Evolutionary conservation across 2,329 filamentous ascomycete genomes (phyloP), one percentile per base, ranked within the genome.

Genomic region (Balansia obtecta): DNA sequence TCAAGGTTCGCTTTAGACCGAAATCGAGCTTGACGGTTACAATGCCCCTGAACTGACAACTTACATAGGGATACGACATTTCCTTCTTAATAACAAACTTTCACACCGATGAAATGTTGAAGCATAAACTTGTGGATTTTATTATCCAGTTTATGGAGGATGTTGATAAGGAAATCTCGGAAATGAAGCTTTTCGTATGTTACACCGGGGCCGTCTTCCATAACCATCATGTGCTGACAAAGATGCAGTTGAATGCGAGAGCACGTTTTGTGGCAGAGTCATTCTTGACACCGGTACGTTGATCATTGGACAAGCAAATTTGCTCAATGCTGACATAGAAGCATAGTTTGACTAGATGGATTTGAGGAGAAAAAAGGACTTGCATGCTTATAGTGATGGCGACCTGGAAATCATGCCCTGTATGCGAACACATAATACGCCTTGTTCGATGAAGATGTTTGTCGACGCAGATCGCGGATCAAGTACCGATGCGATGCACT

Each of bases 91-190:
- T 98, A 64, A 98, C 93, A 45, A 98, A 98, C 71, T 94, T 93
- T 75, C 93, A 98, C 63, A 97, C 93, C 4, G 93, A 97, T 69
- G 87, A 94, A 66, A 95, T 98, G 89, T 69, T 97, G 65, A 97
- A 97, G 76, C 91, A 98, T 68, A 97, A 98, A 75, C 77, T 98
- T 59, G 94, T 98, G 34, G 93, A 98, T 68, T 98, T 98, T 63
- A 95, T 98, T 59, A 96, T 98, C 57, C 85, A 97, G 64, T 98
- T 98, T 64, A 97, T 98, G 91, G 91, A 98, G 69, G 93, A 98
- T 68, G 94, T 98, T 4, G 94, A 98, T 69, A 98, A 98, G 76
- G 93, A 98, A 70, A 98, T 98, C 53, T 97, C 93, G 3, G 94
- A 98, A 72, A 97, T 98, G 93, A 98, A 98, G 79, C 85, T 98